Evolutionary conservation across 2,329 filamentous ascomycete genomes (phyloP).

Genomic region (Cladosporium sp.): DNA sequence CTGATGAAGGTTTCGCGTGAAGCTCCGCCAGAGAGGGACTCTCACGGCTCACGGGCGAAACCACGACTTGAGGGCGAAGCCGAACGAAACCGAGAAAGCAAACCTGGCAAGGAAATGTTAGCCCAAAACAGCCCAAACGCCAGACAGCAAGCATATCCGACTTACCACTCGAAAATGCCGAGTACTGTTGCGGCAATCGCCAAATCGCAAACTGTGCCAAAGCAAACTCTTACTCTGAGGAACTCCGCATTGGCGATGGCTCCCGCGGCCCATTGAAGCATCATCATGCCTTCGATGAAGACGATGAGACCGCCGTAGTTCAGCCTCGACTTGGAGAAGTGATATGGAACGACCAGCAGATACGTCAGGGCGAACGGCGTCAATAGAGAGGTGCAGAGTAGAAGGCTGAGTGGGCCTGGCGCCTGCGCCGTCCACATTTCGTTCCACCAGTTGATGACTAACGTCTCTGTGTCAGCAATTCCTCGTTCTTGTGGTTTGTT

Average conservation of each 20-base stretch:
- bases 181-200: not conserved
- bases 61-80: not conserved
- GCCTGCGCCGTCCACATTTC: not conserved
- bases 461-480: not conserved
- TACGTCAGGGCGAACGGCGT: not conserved
- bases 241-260: not conserved
- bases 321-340: not conserved
- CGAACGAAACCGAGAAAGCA: not conserved
- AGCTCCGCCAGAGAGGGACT: too few relatives aligned
- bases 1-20: too few relatives aligned
- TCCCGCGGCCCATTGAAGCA: not conserved
- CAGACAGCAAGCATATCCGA: too few relatives aligned
- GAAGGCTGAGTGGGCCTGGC: not conserved
- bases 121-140: too few relatives aligned
- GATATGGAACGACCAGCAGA: not conserved
- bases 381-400: not conserved
- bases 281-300: not conserved
- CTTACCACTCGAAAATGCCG: too few relatives aligned
- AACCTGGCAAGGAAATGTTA: not conserved
- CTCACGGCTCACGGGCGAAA: too few relatives aligned
- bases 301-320: not conserved
- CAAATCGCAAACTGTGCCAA: not conserved
- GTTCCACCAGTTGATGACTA: conserved; percentile 3
- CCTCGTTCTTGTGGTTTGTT: not conserved
- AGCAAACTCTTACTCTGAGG: not conserved